phyloP scores from a whole-genome alignment of 2,329 filamentous ascomycete genomes.

The Cylindrodendrum hubeiense region DNA sequence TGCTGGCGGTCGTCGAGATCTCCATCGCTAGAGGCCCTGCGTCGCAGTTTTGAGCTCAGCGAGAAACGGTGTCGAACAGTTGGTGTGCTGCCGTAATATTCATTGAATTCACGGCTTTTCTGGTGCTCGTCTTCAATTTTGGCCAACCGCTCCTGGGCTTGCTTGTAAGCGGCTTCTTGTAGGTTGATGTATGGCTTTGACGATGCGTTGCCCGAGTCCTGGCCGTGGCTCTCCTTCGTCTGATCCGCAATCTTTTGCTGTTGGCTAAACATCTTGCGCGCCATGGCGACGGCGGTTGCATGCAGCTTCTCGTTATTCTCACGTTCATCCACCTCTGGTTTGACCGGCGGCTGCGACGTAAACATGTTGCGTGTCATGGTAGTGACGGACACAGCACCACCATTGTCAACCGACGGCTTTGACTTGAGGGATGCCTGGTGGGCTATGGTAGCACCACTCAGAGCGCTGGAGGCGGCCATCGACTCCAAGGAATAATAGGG shows the following conservation, averaged over 20 bases:
- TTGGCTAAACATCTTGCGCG: constrained; percentile 83
- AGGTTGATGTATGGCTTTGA: constrained; percentile 72
- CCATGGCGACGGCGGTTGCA: constrained; percentile 90
- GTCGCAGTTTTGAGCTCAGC: constrained; percentile 67
- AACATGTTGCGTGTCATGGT: constrained; percentile 82
- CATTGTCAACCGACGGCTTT: constrained; percentile 65
- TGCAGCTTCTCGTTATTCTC: constrained; percentile 78
- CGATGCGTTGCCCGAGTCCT: constrained; percentile 51
- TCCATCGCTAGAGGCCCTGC: constrained; percentile 77
- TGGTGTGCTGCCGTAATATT: constrained; percentile 77
- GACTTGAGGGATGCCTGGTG: constrained; percentile 64
- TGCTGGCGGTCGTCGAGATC: constrained; percentile 74
- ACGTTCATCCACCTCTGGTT: constrained; percentile 79
- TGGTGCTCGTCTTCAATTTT: constrained; percentile 81
- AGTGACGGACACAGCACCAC: constrained; percentile 75
- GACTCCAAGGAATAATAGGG: constrained; percentile 34
- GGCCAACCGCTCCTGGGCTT: constrained; percentile 85
- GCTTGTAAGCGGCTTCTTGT: constrained; percentile 88
- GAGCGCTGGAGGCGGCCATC: constrained; percentile 72
- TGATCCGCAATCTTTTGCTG: constrained; percentile 73
- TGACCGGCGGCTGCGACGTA: constrained; percentile 79
- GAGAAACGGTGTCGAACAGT: constrained; percentile 59
- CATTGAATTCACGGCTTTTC: constrained; percentile 73
- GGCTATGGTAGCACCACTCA: constrained; percentile 79
- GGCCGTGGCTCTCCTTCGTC: constrained; percentile 55